These are phyloP conservation scores for Solanum lycopersicoides DNA, from an alignment of 257 asterid genomes.

Conservation along the genomic window DNA sequence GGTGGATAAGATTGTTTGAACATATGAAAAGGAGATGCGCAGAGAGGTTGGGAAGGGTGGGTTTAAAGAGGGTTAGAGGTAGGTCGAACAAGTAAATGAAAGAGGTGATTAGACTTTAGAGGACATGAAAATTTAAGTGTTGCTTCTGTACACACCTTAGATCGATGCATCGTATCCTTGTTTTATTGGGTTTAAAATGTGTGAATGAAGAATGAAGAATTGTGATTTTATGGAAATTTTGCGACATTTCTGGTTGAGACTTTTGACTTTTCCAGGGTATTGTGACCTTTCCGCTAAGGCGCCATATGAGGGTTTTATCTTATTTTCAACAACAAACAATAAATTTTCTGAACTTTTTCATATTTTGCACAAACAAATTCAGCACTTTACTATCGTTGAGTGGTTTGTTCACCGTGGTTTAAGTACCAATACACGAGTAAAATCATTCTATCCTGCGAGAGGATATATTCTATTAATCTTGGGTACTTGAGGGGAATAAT, in stretches of 20 bases:
- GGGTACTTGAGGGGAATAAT: not conserved
- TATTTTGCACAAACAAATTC: too few relatives aligned
- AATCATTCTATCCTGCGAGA: too few relatives aligned
- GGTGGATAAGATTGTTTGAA: not conserved
- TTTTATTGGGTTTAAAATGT: not conserved
- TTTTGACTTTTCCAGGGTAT: not conserved
- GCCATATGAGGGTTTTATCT: too few relatives aligned
- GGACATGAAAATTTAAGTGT: not conserved
- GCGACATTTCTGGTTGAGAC: too few relatives aligned
- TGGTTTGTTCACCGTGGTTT: too few relatives aligned
- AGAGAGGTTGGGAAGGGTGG: not conserved
- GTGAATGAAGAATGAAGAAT: not conserved
- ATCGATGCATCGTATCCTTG: not conserved
- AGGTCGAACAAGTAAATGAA: not conserved
- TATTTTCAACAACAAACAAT: too few relatives aligned
- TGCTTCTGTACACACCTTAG: not conserved
- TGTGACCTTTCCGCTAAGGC: too few relatives aligned
- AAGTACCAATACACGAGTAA: too few relatives aligned
- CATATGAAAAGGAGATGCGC: not conserved
- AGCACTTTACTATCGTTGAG: too few relatives aligned
- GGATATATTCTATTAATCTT: too few relatives aligned
- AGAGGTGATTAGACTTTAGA: not conserved
- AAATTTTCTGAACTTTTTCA: too few relatives aligned
- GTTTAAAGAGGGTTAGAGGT: not conserved
- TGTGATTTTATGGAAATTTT: not conserved